Base-by-base conservation (phyloP, 441 rosid genomes). In the Adansonia grandidieri region DNA sequence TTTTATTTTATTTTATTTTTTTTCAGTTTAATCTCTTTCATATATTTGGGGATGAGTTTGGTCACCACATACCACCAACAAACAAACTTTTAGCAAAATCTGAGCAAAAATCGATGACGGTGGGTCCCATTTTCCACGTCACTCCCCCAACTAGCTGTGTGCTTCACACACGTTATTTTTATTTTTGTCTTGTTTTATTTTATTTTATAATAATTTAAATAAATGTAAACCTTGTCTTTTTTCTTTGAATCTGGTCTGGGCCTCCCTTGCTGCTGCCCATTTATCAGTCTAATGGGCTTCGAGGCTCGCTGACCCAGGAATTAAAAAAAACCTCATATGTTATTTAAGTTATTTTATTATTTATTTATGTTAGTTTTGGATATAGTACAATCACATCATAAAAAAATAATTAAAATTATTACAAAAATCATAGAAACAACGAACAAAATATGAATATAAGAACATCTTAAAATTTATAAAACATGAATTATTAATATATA, bases 81-180 rank as follows among this genome's bases (percentile, higher is more conserved):
- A 42, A 54, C 0, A 22, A 1, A 32, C 2, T 1, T 20, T 5
- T 1, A 2, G 11, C 28, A 22, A 22, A 47, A 28, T 50, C 48
- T 17, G 57, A 54, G 44, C 14, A 28, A 74, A 79, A n/a, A 67
- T 73, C 78, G 24, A 44, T 24, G 78, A 3, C 15, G 0, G 28
- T 40, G 77, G 80, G 78, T 0, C 74, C 82, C 57, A 53, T 44
- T 9, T 48, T 24, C 40, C 73, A 69, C 77, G 76, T 78, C 75
- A 68, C 8, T 10, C 6, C 5, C 62, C 62, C 32, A 57, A 17
- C 62, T 1, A 57, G 19, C 62, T 17, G 62, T 57, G 28, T 19
- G 62, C 62, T 45, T 8, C 53, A 45, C 40, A 9, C 9, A 47
- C 71, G 24, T 58, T 58, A 15, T 58, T 20, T 24, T 0, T 19